Base-by-base conservation (phyloP, 75 land plant species). In the Picea sitchensis region DNA sequence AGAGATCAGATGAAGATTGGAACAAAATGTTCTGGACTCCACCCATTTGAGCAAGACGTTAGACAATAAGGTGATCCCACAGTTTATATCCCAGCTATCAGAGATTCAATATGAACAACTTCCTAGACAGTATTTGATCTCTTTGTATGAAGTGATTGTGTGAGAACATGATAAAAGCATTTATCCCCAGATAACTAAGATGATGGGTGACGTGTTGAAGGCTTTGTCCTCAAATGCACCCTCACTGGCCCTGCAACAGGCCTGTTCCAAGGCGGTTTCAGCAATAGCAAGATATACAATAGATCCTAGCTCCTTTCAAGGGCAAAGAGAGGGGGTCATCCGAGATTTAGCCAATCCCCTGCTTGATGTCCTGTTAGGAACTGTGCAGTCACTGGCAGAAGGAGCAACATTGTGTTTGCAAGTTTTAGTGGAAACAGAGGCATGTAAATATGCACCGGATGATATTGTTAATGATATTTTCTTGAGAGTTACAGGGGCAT, bases 261-360 rank as follows among this genome's bases (percentile, higher is more conserved):
- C 99, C 20, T 96, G 95, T 73, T 84, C 98, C 8, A 89, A 87
- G 76, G 99, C 94, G 23, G 88, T 90, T 11, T 84, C 90, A 12
- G 83, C 99, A 11, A 84, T 96, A 58, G 93, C 94, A 15, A 84
- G 93, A 74, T 92, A 94, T 84, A 84, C 87, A 23, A 93, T 93
- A 61, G 92, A 90, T 21, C 90, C 87, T 58, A 79, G 81, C 12
- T 88, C 81, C 21, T 26, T 26, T 26, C 26, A 26, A 26, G 79
- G 94, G 14, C 84, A 89, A 78, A 88, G 86, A 74, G 78, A 80
- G 67, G 80, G 79, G 36, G 83, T 91, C 36, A 83, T 96, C 62
- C 75, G 77, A 63, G 87, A 87, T 34, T 83, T 96, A 30, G 91
- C 90, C 69, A 78, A 83, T 72, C 98, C 99, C 14, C 86, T 96